Evolutionary conservation across 1,284 basidiomycete species (phyloP).

Genomic region (Athelia psychrophila): DNA sequence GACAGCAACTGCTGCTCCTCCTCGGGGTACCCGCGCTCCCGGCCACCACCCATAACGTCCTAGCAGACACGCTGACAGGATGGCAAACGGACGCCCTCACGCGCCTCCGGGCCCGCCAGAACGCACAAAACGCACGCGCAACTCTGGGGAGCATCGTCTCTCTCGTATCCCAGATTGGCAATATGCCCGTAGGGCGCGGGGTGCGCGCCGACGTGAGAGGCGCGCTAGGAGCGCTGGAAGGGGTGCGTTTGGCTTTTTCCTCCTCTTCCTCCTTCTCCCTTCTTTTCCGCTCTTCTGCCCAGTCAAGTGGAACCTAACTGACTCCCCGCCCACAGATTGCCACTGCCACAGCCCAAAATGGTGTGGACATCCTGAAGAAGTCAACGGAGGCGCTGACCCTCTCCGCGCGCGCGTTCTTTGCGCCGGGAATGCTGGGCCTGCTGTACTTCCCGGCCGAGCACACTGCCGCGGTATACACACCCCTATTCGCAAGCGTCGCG

Average conservation of each 20-base stretch:
- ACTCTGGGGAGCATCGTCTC: conserved; percentile 81
- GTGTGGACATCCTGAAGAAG: conserved; percentile 46
- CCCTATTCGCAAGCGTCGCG: conserved; percentile 85
- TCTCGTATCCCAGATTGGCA: conserved; percentile 80
- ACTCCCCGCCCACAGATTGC: no score
- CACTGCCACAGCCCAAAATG: no score
- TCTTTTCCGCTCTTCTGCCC: no score
- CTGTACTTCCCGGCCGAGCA: conserved; percentile 97
- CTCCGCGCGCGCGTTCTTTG: conserved; percentile 92
- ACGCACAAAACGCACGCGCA: conserved; percentile 63
- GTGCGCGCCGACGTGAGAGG: conserved; percentile 73
- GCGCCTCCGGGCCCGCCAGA: conserved; percentile 72
- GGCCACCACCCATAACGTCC: conserved; percentile 27
- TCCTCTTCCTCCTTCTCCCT: conserved; percentile 5
- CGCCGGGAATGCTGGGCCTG: conserved; percentile 92
- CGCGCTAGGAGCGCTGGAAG: conserved; percentile 68
- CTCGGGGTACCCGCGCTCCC: conserved; percentile 77
- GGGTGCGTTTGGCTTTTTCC: conserved; percentile 53
- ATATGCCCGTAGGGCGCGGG: conserved; percentile 83
- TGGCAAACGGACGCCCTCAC: conserved; percentile 84
- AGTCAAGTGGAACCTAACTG: no score
- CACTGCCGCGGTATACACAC: conserved; percentile 93
- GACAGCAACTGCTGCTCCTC: conserved; percentile 71
- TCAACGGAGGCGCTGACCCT: conserved; percentile 68
- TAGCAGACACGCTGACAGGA: conserved; percentile 39